Evolutionary conservation across 75 land plant genomes (phyloP), one percentile per base, ranked within the genome.

Genomic region (Sequoia sempervirens): DNA sequence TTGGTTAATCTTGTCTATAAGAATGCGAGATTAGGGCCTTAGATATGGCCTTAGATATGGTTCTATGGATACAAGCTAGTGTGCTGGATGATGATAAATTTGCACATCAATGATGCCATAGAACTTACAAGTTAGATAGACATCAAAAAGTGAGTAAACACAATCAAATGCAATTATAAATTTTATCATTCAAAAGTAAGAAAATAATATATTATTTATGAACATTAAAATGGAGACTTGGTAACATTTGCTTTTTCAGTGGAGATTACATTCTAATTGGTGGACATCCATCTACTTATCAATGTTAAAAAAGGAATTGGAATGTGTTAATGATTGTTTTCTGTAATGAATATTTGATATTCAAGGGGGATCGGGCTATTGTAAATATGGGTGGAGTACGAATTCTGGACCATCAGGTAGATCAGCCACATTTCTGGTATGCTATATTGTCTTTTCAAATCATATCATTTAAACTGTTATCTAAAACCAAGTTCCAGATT

Each of bases 281-380:
- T 18, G 32, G 52, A n/a, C 30, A 7, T 75, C 17, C 23, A 38
- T 75, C 40, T 18, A 38, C 17, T 23, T 38, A 38, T 38, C 5
- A 75, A 75, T 75, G 45, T 75, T 75, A 23, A 38, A 7, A 75
- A 26, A 75, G 36, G 20, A 6, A 10, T 26, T 46, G 26, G 17
- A 79, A 36, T 81, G 0, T 81, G 83, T 46, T 79, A 41, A 15
- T 84, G 12, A 34, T 23, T 26, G 3, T 58, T 46, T 52, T 23
- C 17, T 40, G 40, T n/a, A 23, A 61, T 58, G 34, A 30, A 78
- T 50, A 32, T 81, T 30, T 83, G 54, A 47, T 80, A 75, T 68
- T 86, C 40, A 80, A 96, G 99, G 95, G 82, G 99, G 99, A 38
- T 96, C 99, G 12, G 99, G 99, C 58, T 96, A 96, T 84, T 93